These are phyloP conservation scores for Nitzschia putrida DNA, from an alignment of 108 stramenopile genomes.

Conservation along the genomic window DNA sequence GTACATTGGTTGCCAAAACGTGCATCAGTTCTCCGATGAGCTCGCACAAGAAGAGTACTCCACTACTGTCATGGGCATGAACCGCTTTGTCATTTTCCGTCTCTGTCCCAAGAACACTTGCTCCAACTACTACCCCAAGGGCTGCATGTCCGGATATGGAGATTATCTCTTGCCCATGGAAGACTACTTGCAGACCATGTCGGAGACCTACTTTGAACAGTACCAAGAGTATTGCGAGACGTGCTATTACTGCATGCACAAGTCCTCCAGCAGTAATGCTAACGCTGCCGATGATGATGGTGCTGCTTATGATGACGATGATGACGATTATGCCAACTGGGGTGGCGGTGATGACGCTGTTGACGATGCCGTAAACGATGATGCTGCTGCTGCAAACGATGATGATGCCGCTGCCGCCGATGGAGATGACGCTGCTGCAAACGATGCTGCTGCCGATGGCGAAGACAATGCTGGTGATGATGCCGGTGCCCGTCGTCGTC, in stretches of 20 bases:
- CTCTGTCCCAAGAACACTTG: constrained; percentile 74
- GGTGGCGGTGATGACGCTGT: constrained; percentile 6
- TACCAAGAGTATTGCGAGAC: constrained; percentile 70
- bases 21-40: constrained; percentile 47
- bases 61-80: constrained; percentile 51
- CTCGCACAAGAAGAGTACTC: constrained; percentile 47
- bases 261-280: constrained; percentile 2
- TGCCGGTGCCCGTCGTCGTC: not conserved
- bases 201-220: constrained; percentile 54
- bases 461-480: not conserved
- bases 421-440: constrained; percentile 38
- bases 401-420: constrained; percentile 22
- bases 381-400: constrained; percentile 14
- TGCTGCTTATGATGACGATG: constrained; percentile 7
- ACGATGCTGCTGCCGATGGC: constrained; percentile 18
- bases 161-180: constrained; percentile 75
- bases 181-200: constrained; percentile 72
- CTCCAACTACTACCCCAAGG: constrained; percentile 55
- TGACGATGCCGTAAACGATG: constrained; percentile 12
- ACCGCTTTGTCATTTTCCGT: constrained; percentile 81
- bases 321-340: not conserved
- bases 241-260: constrained; percentile 46
- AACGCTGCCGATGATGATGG: not conserved
- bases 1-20: constrained; percentile 74
- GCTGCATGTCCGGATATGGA: constrained; percentile 69